Evolutionary conservation across 2,329 filamentous ascomycete genomes (phyloP).

Genomic region (Pseudodiploospora longispora): DNA sequence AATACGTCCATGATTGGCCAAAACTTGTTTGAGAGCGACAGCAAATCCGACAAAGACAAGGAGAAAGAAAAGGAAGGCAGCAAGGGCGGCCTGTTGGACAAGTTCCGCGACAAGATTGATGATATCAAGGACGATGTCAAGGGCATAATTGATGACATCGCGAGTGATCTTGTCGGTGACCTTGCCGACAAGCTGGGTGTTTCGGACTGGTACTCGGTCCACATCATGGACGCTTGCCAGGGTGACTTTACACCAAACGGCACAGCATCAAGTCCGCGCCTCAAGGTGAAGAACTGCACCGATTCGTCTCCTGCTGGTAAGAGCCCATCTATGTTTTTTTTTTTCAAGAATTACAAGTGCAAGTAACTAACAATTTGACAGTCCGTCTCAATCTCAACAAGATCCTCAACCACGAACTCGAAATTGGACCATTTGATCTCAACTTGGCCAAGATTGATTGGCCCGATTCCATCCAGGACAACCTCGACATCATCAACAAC

Average conservation of each 20-base stretch:
- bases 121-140: constrained; percentile 26
- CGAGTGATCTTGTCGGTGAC: constrained; percentile 31
- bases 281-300: constrained; percentile 39
- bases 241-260: constrained; percentile 37
- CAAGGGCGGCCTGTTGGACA: constrained; percentile 20
- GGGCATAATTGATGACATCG: constrained; percentile 31
- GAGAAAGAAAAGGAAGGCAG: constrained; percentile 15
- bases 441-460: constrained; percentile 38
- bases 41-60: constrained; percentile 16
- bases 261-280: constrained; percentile 26
- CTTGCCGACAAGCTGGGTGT: constrained; percentile 36
- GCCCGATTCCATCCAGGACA: constrained; percentile 34
- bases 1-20: constrained; percentile 32
- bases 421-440: constrained; percentile 35
- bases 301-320: constrained; percentile 29
- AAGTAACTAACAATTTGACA: constrained; percentile 8
- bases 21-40: constrained; percentile 19
- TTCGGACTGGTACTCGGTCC: constrained; percentile 43
- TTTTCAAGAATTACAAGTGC: neutral
- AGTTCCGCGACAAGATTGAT: constrained; percentile 21
- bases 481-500: constrained; percentile 41
- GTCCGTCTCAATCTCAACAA: constrained; percentile 39
- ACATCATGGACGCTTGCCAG: constrained; percentile 40
- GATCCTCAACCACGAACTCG: constrained; percentile 38
- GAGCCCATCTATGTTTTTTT: constrained; percentile 10